Evolutionary conservation across 371 early-diverging fungal species (phyloP), one percentile per base, ranked within the genome.

Genomic region (Mortierella sp.): DNA sequence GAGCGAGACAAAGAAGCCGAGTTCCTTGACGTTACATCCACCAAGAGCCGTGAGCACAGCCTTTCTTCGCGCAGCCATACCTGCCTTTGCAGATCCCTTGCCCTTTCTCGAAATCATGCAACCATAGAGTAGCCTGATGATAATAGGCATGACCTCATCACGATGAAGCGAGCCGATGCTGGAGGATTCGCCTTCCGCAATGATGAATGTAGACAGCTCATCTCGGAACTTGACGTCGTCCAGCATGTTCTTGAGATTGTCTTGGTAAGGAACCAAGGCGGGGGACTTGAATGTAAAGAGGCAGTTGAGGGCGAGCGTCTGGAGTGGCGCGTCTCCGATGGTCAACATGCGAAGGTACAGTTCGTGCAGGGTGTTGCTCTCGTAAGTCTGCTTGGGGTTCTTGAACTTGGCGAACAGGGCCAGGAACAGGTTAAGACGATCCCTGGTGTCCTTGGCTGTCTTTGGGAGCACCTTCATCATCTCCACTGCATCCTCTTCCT

Each of bases 201-300:
- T 78, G 47, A 91, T 83, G 32, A 96, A 87, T 2, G 89, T 89
- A 17, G 93, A 79, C 24, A 99, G 81, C 60, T 90, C 90, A 62
- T 97, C 97, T 26, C 97, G 91, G 88, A 96, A 96, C 61, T 89
- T 91, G 50, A 84, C 79, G n/a, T 97, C 97, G 42, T 94, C 91
- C 14, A 93, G 68, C 50, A 97, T 69, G 26, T 86, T 88, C 51
- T 86, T 83, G 54, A 97, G 80, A 37, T 90, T 86, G 32, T 94
- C 95, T 12, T 84, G 85, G 63, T 94, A 94, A 14, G 88, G 89
- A 8, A 72, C 68, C 28, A 97, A 61, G 17, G 88, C 84, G 0
- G 86, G 83, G 32, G 86, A 80, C 60, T 89, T 90, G 93, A 94
- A 97, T 0, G 91, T 85, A 37, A 92, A 82, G 31, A 97, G 28